Conservation (phyloP, 2,329 filamentous ascomycete genomes). For the Cladophialophora immunda region DNA sequence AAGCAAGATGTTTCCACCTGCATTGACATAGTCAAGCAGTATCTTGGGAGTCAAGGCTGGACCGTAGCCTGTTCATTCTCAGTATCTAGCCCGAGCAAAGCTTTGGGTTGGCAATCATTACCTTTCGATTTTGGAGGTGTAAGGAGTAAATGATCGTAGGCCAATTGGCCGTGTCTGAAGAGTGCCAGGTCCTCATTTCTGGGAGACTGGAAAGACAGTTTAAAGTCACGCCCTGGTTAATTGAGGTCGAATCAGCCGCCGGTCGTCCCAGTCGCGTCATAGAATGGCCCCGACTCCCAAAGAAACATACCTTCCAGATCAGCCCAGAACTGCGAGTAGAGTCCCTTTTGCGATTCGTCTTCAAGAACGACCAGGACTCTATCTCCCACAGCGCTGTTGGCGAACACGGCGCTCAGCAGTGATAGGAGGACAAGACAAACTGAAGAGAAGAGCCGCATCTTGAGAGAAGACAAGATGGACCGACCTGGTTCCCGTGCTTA, state of each 20-base stretch:
- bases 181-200: conserved; percentile 80
- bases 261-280: neutral
- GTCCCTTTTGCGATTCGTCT: conserved; percentile 78
- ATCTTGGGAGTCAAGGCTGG: conserved; percentile 85
- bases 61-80: conserved; percentile 71
- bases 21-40: conserved; percentile 90
- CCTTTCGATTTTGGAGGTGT: conserved; percentile 92
- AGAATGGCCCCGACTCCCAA: neutral
- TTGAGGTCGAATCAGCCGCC: conserved; percentile 28
- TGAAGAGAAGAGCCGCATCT: conserved; percentile 77
- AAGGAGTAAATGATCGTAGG: conserved; percentile 89
- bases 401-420: conserved; percentile 73
- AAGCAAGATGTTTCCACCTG: conserved; percentile 88
- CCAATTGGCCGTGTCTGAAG: conserved; percentile 85
- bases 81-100: conserved; percentile 13
- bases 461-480: conserved; percentile 43
- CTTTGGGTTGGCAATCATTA: conserved; percentile 46
- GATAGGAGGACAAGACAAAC: conserved; percentile 65
- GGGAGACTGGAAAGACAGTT: conserved; percentile 81
- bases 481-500: conserved; percentile 17
- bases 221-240: conserved; percentile 77
- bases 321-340: conserved; percentile 78
- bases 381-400: conserved; percentile 79
- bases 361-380: conserved; percentile 88
- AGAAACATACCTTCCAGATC: conserved; percentile 55